These are phyloP conservation scores for Paramecium octaurelia DNA, from an alignment of 73 alveolate species.

Conservation along the genomic window DNA sequence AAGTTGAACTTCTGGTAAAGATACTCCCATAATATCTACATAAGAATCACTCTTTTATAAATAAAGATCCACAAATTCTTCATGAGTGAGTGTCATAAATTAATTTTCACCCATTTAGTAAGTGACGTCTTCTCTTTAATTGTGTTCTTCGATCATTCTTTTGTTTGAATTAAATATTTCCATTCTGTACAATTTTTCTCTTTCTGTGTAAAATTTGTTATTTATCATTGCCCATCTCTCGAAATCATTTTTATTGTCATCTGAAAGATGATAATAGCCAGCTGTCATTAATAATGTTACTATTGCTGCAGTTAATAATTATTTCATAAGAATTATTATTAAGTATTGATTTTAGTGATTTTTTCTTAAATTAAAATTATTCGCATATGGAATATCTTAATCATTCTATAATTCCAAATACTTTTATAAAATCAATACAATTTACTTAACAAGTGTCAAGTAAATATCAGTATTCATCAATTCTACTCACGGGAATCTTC, in stretches of 20 bases:
- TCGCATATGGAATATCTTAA: neutral
- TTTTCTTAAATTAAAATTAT: neutral
- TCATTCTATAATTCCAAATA: neutral
- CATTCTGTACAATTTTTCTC: neutral
- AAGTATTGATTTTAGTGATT: neutral
- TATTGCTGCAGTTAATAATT: neutral
- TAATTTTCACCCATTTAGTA: constrained; percentile 30
- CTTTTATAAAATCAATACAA: neutral
- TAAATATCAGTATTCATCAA: neutral
- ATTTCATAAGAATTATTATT: neutral
- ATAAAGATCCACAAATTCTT: neutral
- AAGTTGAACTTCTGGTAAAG: neutral
- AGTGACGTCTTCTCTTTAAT: neutral
- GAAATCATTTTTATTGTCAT: neutral
- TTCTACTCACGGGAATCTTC: neutral
- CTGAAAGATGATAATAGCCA: neutral
- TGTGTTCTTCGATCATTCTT: neutral
- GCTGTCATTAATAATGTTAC: neutral
- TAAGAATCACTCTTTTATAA: neutral
- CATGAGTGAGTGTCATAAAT: neutral
- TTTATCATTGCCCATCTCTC: neutral
- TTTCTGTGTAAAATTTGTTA: neutral
- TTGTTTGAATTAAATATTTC: neutral
- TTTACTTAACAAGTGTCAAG: neutral
- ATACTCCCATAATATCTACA: neutral